A percentile compares a stretch with the other conserved stretches of the same genome.
These are phyloP conservation scores for Aspergillus novofumigatus DNA, from an alignment of 2,329 filamentous ascomycete genomes.

Conservation along the genomic window DNA sequence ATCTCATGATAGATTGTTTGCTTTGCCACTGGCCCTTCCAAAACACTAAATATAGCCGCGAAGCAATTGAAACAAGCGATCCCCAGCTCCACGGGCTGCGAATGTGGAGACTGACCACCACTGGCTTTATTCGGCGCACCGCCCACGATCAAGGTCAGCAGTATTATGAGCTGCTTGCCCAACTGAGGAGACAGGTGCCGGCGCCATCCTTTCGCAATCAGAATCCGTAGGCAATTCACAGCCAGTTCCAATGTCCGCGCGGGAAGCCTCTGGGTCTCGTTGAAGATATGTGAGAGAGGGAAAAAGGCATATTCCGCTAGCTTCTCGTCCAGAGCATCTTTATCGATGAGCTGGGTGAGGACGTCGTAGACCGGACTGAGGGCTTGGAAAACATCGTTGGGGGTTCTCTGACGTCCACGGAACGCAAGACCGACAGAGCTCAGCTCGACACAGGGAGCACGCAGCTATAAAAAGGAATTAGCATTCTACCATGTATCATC, in stretches of 20 bases:
- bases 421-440: constrained; percentile 52
- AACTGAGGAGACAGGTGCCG: constrained; percentile 65
- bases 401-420: constrained; percentile 41
- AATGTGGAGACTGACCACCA: constrained; percentile 22
- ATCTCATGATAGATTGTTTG: constrained; percentile 45
- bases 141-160: constrained; percentile 77
- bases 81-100: constrained; percentile 66
- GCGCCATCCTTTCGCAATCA: constrained; percentile 78
- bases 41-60: constrained; percentile 58
- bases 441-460: constrained; percentile 55
- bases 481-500: constrained; percentile 4
- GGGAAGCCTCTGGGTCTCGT: constrained; percentile 67
- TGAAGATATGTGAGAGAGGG: constrained; percentile 81
- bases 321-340: constrained; percentile 64
- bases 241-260: constrained; percentile 67
- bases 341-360: constrained; percentile 37
- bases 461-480: constrained; percentile 44
- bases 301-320: constrained; percentile 95
- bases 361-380: constrained; percentile 43
- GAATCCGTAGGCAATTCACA: constrained; percentile 67
- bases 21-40: constrained; percentile 47
- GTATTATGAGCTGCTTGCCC: constrained; percentile 77
- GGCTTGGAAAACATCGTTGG: constrained; percentile 45
- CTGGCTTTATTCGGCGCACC: constrained; percentile 58
- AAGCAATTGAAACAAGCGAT: constrained; percentile 68